Evolutionary conservation across 305 asterid species (phyloP).

Genomic region (Fraxinus nigra): DNA sequence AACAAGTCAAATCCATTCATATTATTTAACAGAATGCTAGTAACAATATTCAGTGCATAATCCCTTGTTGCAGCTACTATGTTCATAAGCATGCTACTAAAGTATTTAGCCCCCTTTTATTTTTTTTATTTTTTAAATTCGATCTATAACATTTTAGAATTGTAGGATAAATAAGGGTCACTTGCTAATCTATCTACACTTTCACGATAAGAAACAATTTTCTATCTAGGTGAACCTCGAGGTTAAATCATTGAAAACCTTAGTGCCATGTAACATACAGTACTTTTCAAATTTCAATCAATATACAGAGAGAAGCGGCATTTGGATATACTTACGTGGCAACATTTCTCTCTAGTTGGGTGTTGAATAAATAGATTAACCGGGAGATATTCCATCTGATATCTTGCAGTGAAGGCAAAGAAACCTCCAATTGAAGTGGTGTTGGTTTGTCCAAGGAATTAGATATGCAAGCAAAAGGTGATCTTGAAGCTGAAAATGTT

Average conservation of each 20-base stretch:
- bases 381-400: slow-evolving; percentile 79
- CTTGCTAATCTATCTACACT: background rate
- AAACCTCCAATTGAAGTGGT: slow-evolving; percentile 84
- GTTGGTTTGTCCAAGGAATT: slow-evolving; percentile 77
- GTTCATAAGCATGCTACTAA: slow-evolving; percentile 9
- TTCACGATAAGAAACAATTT: background rate
- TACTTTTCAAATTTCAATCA: slow-evolving; percentile 11
- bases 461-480: slow-evolving; percentile 83
- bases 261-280: slow-evolving; percentile 8
- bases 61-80: background rate
- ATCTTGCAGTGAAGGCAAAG: slow-evolving; percentile 71
- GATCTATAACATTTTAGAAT: background rate
- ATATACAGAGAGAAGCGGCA: slow-evolving; percentile 12
- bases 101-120: background rate
- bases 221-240: background rate
- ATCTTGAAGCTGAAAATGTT: slow-evolving; percentile 50
- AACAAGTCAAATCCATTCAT: background rate
- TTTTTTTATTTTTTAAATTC: background rate
- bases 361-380: slow-evolving; percentile 79
- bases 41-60: slow-evolving; percentile 3
- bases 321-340: slow-evolving; percentile 68
- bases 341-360: slow-evolving; percentile 89
- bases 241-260: background rate
- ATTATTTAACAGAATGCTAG: background rate
- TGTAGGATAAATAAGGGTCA: slow-evolving; percentile 6